These are phyloP conservation scores for Myxozyma melibiosi DNA, from an alignment of 805 yeast species.

Conservation along the genomic window DNA sequence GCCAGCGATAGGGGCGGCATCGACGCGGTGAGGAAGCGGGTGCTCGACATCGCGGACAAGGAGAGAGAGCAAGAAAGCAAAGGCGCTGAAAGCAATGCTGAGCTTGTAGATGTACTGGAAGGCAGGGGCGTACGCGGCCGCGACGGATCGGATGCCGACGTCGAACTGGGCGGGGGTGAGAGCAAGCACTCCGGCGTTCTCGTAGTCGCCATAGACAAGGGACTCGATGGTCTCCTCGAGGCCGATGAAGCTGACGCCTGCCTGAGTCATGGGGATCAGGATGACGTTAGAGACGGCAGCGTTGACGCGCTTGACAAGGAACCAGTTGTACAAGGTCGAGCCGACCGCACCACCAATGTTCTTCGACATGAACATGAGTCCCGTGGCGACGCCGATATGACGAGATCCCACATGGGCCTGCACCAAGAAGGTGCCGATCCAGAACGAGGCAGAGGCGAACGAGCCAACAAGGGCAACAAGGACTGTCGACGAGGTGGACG, in stretches of 20 bases:
- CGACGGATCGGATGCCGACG: not conserved
- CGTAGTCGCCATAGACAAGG: not conserved
- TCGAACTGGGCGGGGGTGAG: constrained; percentile 1
- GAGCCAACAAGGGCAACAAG: constrained; percentile 4
- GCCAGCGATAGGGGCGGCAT: constrained; percentile 1
- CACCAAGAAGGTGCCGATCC: not conserved
- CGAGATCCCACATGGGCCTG: constrained; percentile 2
- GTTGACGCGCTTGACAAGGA: not conserved
- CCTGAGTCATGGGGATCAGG: not conserved
- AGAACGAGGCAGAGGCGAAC: constrained; percentile 5
- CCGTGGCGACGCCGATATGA: constrained; percentile 4
- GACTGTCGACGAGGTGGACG: not conserved
- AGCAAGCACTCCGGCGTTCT: not conserved
- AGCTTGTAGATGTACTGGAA: constrained; percentile 7
- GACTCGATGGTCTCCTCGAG: not conserved
- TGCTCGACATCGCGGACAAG: not conserved
- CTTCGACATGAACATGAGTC: constrained; percentile 1
- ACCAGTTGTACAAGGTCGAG: constrained; percentile 7
- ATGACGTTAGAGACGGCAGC: not conserved
- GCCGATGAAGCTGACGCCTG: not conserved
- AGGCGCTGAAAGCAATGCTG: constrained; percentile 1
- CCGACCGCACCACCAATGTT: constrained; percentile 11
- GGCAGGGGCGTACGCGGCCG: constrained; percentile 1
- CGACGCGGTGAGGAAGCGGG: not conserved
- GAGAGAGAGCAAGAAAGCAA: not conserved